Evolutionary conservation across 257 asterid species (phyloP).

Genomic region (Anisodus acutangulus): DNA sequence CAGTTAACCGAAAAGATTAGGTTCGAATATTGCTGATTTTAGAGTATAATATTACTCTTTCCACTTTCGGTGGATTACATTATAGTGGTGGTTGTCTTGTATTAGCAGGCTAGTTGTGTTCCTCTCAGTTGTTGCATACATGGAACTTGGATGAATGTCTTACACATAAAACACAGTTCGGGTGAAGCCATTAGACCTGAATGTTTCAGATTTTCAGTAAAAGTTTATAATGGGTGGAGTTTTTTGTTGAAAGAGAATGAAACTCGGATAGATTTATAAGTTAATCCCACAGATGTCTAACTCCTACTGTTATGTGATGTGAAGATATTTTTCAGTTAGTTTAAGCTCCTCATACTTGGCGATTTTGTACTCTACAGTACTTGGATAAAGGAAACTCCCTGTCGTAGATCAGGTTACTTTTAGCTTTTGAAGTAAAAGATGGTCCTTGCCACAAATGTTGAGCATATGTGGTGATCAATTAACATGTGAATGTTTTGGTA

Average conservation of each 20-base stretch:
- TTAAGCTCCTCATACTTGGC: not conserved
- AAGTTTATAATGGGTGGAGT: not conserved
- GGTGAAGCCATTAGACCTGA: not conserved
- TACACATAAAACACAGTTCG: not conserved
- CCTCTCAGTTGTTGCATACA: not conserved
- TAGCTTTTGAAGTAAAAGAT: not conserved
- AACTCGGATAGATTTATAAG: slow-evolving; percentile 11
- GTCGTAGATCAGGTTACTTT: not conserved
- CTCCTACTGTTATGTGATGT: not conserved
- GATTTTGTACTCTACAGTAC: slow-evolving; percentile 22
- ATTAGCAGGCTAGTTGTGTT: not conserved
- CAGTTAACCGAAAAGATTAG: slow-evolving; percentile 9
- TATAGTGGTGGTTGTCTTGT: not conserved
- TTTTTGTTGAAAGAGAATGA: not conserved
- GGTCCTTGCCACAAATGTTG: slow-evolving; percentile 3
- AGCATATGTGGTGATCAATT: not conserved
- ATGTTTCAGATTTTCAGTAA: not conserved
- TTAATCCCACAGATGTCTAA: not conserved
- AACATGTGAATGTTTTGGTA: not conserved
- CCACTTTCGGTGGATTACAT: not conserved
- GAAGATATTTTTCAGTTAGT: not conserved
- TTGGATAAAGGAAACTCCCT: not conserved
- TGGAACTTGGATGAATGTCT: not conserved
- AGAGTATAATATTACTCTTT: not conserved
- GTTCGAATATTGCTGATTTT: not conserved